Base-by-base conservation (phyloP, 2,329 filamentous ascomycete genomes). In the Fusarium sp. region DNA sequence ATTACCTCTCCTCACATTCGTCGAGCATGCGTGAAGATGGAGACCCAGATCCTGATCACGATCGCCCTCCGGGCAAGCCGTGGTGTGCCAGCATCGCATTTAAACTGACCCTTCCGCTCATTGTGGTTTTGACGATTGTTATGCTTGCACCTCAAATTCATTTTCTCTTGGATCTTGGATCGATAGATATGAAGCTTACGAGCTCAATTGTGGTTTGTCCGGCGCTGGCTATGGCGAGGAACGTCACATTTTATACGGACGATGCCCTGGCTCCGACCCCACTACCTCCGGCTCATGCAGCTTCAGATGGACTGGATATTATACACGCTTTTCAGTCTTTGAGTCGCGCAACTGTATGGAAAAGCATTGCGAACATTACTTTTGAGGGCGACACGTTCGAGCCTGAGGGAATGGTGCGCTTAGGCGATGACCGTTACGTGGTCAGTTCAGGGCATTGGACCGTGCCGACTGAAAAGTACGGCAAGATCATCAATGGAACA, bases 401-500 rank as follows among this genome's bases (percentile, higher is more conserved):
- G 64, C 86, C 86, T 4, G 86, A 88, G 67, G 85, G 86, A 8
- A 83, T 87, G 52, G 81, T 86, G 18, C 82, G 84, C 7, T 70
- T 87, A 2, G 81, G 82, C 12, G 70, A 80, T 26, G 80, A 86
- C 47, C 83, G 85, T 22, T 86, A 84, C 62, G 80, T 87, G 66
- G 80, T 88, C 44, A 84, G 82, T 28, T 81, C 83, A 15, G 85
- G 83, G 24, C 82, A 87, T 72, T 87, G 84, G 73, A 85, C 81
- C 8, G 74, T 78, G 28, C 77, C 77, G 1, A 86, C 84, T 7
- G 58, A 80, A 20, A 83, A 82, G 63, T 86, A 83, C 70, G 75
- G 80, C 33, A 79, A 82, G 72, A 85, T 85, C 78, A 83, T 86
- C 78, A 87, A 87, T 41, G 87, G 87, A 10, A 89, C 86, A 6